These are phyloP conservation scores for Solanum tacnaense DNA, from an alignment of 257 asterid species.

Conservation along the genomic window DNA sequence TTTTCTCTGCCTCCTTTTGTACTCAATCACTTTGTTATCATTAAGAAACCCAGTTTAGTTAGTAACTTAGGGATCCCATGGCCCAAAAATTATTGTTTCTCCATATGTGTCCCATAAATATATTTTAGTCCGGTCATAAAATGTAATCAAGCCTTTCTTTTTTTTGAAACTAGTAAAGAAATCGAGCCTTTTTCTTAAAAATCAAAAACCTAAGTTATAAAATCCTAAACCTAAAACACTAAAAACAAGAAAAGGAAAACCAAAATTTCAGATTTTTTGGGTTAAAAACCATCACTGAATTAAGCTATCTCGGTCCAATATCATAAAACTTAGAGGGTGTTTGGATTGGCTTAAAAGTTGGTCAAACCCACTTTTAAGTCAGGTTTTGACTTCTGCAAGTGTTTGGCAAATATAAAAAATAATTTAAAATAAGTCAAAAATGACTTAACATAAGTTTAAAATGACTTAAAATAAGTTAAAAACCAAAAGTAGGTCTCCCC, in stretches of 20 bases:
- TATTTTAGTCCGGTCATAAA: neutral
- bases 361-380: too few relatives aligned
- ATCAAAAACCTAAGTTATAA: neutral
- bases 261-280: neutral
- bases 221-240: neutral
- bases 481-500: too few relatives aligned
- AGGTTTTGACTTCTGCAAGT: too few relatives aligned
- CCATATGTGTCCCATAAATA: neutral
- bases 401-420: too few relatives aligned
- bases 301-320: neutral
- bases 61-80: neutral
- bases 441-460: too few relatives aligned
- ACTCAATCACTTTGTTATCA: neutral
- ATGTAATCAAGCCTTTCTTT: neutral
- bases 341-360: too few relatives aligned
- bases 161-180: neutral
- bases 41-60: neutral
- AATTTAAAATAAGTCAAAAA: too few relatives aligned
- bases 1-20: neutral
- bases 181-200: neutral
- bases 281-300: neutral
- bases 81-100: neutral
- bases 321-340: neutral
- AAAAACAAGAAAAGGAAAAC: neutral
- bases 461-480: too few relatives aligned